Base-by-base conservation (phyloP, 768 basidiomycete genomes). In the Termitomyces sp. region DNA sequence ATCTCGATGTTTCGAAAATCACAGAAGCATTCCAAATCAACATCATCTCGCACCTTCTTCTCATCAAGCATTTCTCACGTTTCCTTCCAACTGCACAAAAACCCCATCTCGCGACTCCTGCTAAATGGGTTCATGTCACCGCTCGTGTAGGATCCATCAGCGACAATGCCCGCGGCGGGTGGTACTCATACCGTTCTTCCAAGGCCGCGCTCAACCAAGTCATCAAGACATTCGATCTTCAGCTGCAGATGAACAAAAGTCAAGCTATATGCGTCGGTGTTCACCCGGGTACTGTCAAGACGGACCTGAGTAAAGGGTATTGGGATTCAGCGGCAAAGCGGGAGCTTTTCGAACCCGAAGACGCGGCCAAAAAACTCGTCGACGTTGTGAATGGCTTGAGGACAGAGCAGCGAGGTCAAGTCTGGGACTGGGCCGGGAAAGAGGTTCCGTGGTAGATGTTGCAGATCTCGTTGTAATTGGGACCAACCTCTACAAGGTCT, bases 201-300 rank as follows among this genome's bases (percentile, higher is more conserved):
- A 87, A 86, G 69, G 81, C 85, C 0, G 84, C 85, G 54, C 79
- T 88, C 52, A 86, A 88, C 65, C 85, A 87, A 65, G 78, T 82
- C n/a, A 68, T 86, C 68, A 82, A 81, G 63, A 86, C 84, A 18
- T 86, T 85, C 64, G 84, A 88, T 69, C 63, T 81, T 52, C 78
- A 86, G 58, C 72, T 87, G 39, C 70, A 79, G 66, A 74, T 78
- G 71, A 78, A 79, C 64, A 78, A 76, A 54, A 73, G 66, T 4
- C 74, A 76, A 33, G 81, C 84, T 20, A 81, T 86, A 50, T 81
- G 79, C 64, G 77, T 85, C 28, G 84, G 82, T 6, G 72, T 85
- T 18, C 85, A 86, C 66, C 85, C 86, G 3, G 85, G 84, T 1
- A 86, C 85, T 0, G 81, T 87, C 42, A 83, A 82, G 71, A 86